These are phyloP conservation scores for Ettlia oleoabundans DNA, from an alignment of 139 green algal species.

Conservation along the genomic window DNA sequence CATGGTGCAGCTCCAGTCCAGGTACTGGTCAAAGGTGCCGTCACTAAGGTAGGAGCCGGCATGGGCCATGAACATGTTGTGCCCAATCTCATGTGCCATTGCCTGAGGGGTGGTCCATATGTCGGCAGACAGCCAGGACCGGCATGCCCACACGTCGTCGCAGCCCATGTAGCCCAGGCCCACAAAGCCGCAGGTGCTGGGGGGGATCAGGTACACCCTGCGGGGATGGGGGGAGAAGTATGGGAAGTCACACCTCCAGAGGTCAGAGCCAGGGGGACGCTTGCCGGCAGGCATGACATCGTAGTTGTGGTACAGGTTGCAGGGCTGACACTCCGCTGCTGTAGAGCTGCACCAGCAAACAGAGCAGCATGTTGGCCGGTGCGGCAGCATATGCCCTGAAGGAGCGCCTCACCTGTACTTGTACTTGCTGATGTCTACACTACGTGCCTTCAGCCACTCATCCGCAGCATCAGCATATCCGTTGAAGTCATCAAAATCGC, in stretches of 20 bases:
- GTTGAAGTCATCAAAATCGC: slow-evolving; percentile 19
- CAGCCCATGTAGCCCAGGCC: slow-evolving; percentile 10
- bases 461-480: slow-evolving; percentile 4
- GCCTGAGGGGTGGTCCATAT: background rate
- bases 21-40: background rate
- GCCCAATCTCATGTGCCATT: slow-evolving; percentile 3
- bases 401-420: slow-evolving; percentile 30
- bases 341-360: background rate
- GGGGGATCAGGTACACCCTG: slow-evolving; percentile 20
- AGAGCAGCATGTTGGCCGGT: too few relatives aligned
- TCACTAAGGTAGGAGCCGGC: background rate
- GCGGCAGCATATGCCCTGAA: too few relatives aligned
- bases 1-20: background rate
- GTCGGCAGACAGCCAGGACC: background rate
- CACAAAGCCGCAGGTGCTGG: slow-evolving; percentile 8
- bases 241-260: background rate
- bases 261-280: too few relatives aligned
- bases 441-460: background rate
- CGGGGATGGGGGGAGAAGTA: background rate
- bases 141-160: background rate
- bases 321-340: too few relatives aligned
- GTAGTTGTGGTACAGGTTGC: too few relatives aligned
- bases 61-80: slow-evolving; percentile 25
- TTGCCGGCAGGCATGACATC: too few relatives aligned
- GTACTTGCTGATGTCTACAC: slow-evolving; percentile 10